Evolutionary conservation across 306 rosid genomes (phyloP).

Genomic region (Gynostemma pentaphyllum): DNA sequence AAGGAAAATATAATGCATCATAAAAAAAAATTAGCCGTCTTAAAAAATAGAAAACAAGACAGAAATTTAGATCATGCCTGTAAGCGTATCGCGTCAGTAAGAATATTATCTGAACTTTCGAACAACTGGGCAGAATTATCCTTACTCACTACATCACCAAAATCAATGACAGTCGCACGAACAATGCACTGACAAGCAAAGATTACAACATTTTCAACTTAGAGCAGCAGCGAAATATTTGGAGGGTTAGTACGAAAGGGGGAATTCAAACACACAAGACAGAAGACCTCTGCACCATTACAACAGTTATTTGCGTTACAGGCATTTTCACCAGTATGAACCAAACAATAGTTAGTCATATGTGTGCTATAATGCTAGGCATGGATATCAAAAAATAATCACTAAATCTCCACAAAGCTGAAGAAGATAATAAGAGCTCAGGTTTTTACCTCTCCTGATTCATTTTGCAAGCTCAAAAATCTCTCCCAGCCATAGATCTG

Average conservation of each 20-base stretch:
- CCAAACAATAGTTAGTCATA: not conserved
- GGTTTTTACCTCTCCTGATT: slow-evolving; percentile 64
- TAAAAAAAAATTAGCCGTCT: not conserved
- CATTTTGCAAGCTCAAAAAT: slow-evolving; percentile 70
- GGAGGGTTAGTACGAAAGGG: not conserved
- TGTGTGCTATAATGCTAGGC: not conserved
- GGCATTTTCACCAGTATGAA: not conserved
- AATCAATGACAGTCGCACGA: slow-evolving; percentile 59
- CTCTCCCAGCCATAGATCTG: slow-evolving; percentile 60
- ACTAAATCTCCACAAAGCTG: slow-evolving; percentile 11
- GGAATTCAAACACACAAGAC: slow-evolving; percentile 3
- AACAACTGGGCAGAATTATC: slow-evolving; percentile 25
- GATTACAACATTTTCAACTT: slow-evolving; percentile 5
- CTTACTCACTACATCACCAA: slow-evolving; percentile 24
- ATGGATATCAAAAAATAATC: not conserved
- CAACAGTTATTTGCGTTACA: not conserved
- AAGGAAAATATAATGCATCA: not conserved
- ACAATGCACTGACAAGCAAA: slow-evolving; percentile 62
- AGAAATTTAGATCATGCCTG: slow-evolving; percentile 37
- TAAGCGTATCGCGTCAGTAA: slow-evolving; percentile 67
- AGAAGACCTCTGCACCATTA: not conserved
- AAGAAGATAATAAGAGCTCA: slow-evolving; percentile 11
- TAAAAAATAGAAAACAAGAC: not conserved
- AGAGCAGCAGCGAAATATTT: not conserved
- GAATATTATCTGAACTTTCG: slow-evolving; percentile 28